phyloP scores from a whole-genome alignment of 2,329 filamentous ascomycete genomes.

The Arachnopeziza araneosa region DNA sequence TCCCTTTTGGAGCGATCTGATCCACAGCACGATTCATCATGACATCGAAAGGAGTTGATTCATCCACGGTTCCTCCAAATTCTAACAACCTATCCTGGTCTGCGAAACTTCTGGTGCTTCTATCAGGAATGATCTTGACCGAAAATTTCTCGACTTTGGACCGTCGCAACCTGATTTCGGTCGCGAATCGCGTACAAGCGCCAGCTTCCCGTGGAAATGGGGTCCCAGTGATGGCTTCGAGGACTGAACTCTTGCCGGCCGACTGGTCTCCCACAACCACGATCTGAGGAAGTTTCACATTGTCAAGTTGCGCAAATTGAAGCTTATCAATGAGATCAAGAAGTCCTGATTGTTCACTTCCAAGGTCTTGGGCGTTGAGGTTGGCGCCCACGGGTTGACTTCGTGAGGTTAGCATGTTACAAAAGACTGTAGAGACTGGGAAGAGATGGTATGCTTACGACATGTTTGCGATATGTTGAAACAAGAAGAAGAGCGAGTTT shows the following conservation, averaged over 20 bases:
- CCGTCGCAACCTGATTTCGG: conserved; percentile 36
- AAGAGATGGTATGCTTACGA: neutral
- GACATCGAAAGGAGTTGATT: conserved; percentile 12
- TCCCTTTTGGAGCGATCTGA: conserved; percentile 9
- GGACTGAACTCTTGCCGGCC: conserved; percentile 24
- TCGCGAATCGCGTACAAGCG: conserved; percentile 39
- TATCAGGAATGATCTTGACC: conserved; percentile 10
- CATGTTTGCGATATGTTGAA: neutral
- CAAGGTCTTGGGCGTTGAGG: conserved; percentile 8
- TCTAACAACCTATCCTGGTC: conserved; percentile 6
- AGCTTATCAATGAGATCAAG: conserved; percentile 13
- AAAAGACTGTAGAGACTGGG: neutral
- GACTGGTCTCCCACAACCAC: conserved; percentile 36
- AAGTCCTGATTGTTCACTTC: conserved; percentile 7
- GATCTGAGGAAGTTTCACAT: conserved; percentile 14
- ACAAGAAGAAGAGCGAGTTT: neutral
- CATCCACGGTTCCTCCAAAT: conserved; percentile 8
- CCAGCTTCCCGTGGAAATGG: conserved; percentile 35
- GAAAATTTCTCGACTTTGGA: conserved; percentile 6
- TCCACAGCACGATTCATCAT: conserved; percentile 9
- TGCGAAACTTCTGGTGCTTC: conserved; percentile 4
- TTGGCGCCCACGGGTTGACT: conserved; percentile 5
- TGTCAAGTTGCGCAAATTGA: conserved; percentile 12
- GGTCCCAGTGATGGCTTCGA: conserved; percentile 32
- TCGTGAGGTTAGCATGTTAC: neutral